Conservation (phyloP, 306 rosid genomes). For the Sphenostylis stenocarpa region DNA sequence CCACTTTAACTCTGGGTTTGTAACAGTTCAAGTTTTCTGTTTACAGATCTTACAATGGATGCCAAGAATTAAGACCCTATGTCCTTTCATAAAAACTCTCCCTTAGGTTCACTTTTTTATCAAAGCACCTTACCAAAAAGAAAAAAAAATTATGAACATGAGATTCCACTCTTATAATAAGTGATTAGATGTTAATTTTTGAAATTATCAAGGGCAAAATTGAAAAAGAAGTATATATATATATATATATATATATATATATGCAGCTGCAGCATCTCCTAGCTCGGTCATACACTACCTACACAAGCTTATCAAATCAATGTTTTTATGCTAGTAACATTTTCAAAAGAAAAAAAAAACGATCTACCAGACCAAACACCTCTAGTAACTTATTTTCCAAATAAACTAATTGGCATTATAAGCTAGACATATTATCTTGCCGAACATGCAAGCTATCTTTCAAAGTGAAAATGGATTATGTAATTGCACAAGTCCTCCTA, state of each 20-base stretch:
- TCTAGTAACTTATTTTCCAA: not conserved
- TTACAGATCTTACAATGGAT: too few species aligned
- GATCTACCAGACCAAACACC: not conserved
- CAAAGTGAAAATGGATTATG: conserved; percentile 9
- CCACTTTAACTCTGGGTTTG: too few species aligned
- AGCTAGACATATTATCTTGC: not conserved
- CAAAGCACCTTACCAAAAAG: too few species aligned
- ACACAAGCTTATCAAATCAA: not conserved
- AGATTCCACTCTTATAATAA: not conserved
- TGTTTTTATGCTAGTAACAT: not conserved
- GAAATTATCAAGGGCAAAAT: not conserved
- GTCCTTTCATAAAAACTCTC: too few species aligned
- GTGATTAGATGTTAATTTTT: not conserved
- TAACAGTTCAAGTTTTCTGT: too few species aligned
- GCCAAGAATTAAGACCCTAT: too few species aligned
- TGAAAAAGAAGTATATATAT: too few species aligned
- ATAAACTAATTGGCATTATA: not conserved
- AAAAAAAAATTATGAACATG: too few species aligned
- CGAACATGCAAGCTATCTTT: not conserved
- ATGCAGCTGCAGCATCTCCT: not conserved
- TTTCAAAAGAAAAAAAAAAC: too few species aligned
- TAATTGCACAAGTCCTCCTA: conserved; percentile 15
- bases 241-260: too few species aligned
- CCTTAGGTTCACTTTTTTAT: too few species aligned
- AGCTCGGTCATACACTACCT: not conserved